phyloP scores from a whole-genome alignment of 495 filamentous ascomycete species.

The Trichodelitschia bisporula region DNA sequence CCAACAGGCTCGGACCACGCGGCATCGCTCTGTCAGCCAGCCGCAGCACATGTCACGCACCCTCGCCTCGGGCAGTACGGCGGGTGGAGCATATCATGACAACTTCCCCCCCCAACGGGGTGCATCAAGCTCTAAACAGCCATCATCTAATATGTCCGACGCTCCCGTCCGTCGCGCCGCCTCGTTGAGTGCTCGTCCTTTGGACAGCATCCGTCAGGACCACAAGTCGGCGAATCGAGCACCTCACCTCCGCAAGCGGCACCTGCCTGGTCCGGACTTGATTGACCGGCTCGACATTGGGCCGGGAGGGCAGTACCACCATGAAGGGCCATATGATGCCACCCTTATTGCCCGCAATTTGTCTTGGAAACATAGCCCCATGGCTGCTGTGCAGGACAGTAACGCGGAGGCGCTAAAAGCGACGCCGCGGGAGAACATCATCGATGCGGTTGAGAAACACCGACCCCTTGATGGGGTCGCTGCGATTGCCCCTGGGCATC shows the following conservation, averaged over 20 bases:
- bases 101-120: background rate
- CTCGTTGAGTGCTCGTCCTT: conserved; percentile 25
- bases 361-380: conserved; percentile 33
- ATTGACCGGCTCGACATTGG: conserved; percentile 58
- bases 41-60: no score
- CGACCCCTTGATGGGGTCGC: conserved; percentile 72
- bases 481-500: conserved; percentile 42
- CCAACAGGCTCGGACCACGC: no score
- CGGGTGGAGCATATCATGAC: background rate
- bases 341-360: conserved; percentile 46
- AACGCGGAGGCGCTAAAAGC: conserved; percentile 63
- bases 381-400: conserved; percentile 49
- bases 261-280: conserved; percentile 45
- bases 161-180: conserved; percentile 4
- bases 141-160: background rate
- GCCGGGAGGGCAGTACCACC: conserved; percentile 42
- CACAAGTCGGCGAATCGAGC: conserved; percentile 31
- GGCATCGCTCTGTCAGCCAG: no score
- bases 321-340: conserved; percentile 83
- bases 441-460: conserved; percentile 48
- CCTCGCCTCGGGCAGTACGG: no score
- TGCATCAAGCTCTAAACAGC: background rate
- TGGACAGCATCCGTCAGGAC: conserved; percentile 30
- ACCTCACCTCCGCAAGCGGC: conserved; percentile 32
- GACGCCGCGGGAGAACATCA: conserved; percentile 56